phyloP scores from a whole-genome alignment of 1,284 basidiomycete species.

The Ustilago crameri region DNA sequence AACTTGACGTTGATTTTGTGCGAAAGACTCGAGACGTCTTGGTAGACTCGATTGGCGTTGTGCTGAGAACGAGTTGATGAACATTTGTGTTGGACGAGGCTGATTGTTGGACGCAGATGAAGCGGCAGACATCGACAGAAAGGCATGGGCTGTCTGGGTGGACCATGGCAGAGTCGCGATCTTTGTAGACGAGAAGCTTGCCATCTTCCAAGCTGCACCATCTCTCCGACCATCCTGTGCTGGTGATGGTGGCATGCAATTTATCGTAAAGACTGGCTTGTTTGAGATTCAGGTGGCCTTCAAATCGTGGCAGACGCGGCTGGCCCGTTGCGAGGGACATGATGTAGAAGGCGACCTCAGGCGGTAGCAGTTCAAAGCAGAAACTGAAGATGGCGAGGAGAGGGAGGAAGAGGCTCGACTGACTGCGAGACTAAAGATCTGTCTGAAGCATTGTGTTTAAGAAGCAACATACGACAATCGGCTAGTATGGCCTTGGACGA shows the following conservation, averaged over 20 bases:
- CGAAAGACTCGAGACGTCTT: slow-evolving; percentile 11
- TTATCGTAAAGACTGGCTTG: slow-evolving; percentile 15
- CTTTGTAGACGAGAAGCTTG: slow-evolving; percentile 35
- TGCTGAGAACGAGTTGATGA: slow-evolving; percentile 18
- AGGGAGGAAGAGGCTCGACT: too few relatives aligned
- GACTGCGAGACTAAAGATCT: too few relatives aligned
- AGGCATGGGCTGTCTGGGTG: slow-evolving; percentile 15
- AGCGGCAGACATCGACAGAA: slow-evolving; percentile 25
- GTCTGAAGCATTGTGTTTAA: too few relatives aligned
- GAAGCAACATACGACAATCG: too few relatives aligned
- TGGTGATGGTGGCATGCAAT: slow-evolving; percentile 15
- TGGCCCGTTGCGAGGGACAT: slow-evolving; percentile 8
- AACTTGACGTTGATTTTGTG: slow-evolving; percentile 21
- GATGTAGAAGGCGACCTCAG: not conserved
- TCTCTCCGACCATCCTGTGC: slow-evolving; percentile 29
- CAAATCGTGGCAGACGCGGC: slow-evolving; percentile 28
- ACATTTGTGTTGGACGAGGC: not conserved
- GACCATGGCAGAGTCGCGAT: slow-evolving; percentile 36
- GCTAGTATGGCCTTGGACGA: too few relatives aligned
- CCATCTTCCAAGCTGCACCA: slow-evolving; percentile 48
- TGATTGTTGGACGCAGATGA: slow-evolving; percentile 7
- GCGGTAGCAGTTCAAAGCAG: too few relatives aligned
- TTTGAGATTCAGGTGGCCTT: slow-evolving; percentile 30
- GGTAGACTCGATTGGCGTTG: slow-evolving; percentile 3
- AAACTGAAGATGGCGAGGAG: too few relatives aligned